Evolutionary conservation across 257 asterid genomes (phyloP), one percentile per base, ranked within the genome.

Genomic region (Rauvolfia tetraphylla): DNA sequence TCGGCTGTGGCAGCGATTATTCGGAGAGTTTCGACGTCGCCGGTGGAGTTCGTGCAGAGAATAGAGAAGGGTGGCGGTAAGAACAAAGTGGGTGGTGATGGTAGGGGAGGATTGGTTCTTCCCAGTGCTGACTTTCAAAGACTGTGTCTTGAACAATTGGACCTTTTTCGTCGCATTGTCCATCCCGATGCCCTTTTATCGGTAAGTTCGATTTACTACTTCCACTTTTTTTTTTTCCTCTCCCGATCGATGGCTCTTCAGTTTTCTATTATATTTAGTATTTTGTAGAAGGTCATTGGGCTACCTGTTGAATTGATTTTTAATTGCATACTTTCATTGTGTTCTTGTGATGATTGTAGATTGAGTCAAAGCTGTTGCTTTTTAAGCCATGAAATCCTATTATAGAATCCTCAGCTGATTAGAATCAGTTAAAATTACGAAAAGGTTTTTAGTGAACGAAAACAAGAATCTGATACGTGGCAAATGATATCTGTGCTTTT

Each of bases 71-170:
- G 81, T 42, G 80, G 83, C 34, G 65, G 81, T 31, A 67, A 38
- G 72, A 67, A 67, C 72, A 67, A 22, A 9, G 86, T 68, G 12
- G 73, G 48, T 17, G 74, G n/a, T 23, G 77, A 77, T 11, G 79
- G 82, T 75, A 85, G 62, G 39, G 87, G 84, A 74, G 86, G 91
- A 46, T 25, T 92, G 87, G 89, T 92, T 75, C 82, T 94, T 79
- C 98, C 98, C 33, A 94, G 97, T 84, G 85, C 85, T 80, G 98
- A 94, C 76, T 94, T 92, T 72, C 96, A 88, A 82, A 83, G 91
- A 76, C 95, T 94, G 25, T 92, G 98, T 86, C 59, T 90, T 73
- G 93, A 92, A 76, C 98, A 94, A 88, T 88, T 94, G 79, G 87
- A 89, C 70, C 95, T 92, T 74, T 94, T 94, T 77, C 96, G 93